Base-by-base conservation (phyloP, 2,329 filamentous ascomycete species). In the Aureobasidium sp. region DNA sequence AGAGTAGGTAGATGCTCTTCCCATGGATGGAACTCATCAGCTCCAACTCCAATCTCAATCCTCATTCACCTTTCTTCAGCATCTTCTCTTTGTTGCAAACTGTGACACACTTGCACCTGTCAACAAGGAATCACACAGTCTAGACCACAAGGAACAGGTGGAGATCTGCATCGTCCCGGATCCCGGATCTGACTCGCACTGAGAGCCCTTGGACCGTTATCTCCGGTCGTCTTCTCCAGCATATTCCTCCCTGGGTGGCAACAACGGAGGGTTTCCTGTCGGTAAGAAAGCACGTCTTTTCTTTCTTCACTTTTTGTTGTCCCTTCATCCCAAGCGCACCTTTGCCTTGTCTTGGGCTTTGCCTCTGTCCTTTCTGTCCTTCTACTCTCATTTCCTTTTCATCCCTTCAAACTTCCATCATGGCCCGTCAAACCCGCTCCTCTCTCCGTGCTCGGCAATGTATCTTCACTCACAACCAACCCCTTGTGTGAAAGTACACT, bases 371-470 rank as follows among this genome's bases (percentile, higher is more conserved):
- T 23, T 49, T 40, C 27, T 15, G 1, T 31, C 4, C 6, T 38
- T 29, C 3, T 25, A 25, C 17, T 31, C 31, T 49, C 35, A 21
- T 40, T 40, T 21, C 31, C 31, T 21, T n/a, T n/a, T 11, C 9
- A 25, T 43, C 55, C 9, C 23, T 40, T 3, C 43, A 58, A 57
- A 21, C 31, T 40, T 40, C 42, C 55, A 58, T 3, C 15, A 60
- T 60, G 58, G 47, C 38, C 23, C 47, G 58, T 8, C 47, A 25
- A 29, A 60, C 58, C n/a, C 58, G 58, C 9, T 49, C 58, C n/a
- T 60, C 58, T 45, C 47, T 54, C 15, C 47, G 37, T 47, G 46
- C 29, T 10, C 38, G 40, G 19, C 29, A 53, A 35, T 54, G 38
- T 53, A 58, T 58, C 31, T 33, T 37, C 40, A 53, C 33, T 43